phyloP scores from a whole-genome alignment of 306 rosid species.

The Psophocarpus tetragonolobus region DNA sequence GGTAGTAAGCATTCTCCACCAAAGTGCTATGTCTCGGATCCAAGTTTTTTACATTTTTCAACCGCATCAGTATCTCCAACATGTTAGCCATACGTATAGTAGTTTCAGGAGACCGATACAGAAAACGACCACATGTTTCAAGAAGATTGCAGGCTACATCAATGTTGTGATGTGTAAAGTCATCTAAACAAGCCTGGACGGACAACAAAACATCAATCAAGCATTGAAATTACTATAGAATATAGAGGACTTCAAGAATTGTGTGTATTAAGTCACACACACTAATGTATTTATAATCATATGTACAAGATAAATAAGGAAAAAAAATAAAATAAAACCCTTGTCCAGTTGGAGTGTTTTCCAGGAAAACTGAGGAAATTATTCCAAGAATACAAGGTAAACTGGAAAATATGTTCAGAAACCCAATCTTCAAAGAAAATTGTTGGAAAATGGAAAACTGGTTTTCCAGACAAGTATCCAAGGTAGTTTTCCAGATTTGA shows the following conservation, averaged over 20 bases:
- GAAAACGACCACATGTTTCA: slow-evolving; percentile 97
- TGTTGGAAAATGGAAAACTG: no score
- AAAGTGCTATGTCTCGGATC: slow-evolving; percentile 99
- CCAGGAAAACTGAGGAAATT: no score
- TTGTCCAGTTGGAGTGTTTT: no score
- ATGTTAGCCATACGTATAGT: slow-evolving; percentile 89
- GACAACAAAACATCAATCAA: slow-evolving; percentile 20
- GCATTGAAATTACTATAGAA: slow-evolving; percentile 5
- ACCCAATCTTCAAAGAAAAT: no score
- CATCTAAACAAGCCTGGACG: slow-evolving; percentile 94
- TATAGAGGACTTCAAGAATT: background rate
- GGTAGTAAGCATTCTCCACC: slow-evolving; percentile 98
- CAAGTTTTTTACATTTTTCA: slow-evolving; percentile 96
- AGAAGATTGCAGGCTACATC: slow-evolving; percentile 99
- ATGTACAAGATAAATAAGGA: no score
- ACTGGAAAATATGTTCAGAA: no score
- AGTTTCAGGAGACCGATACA: slow-evolving; percentile 98
- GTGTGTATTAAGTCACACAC: no score
- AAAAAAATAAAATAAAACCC: no score
- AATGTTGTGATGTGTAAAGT: slow-evolving; percentile 97
- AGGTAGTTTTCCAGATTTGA: no score
- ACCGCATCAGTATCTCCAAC: slow-evolving; percentile 98
- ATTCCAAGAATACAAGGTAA: no score
- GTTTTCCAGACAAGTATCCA: no score
- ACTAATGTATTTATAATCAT: no score